phyloP scores from a whole-genome alignment of 768 basidiomycete species.

The Postia placenta region DNA sequence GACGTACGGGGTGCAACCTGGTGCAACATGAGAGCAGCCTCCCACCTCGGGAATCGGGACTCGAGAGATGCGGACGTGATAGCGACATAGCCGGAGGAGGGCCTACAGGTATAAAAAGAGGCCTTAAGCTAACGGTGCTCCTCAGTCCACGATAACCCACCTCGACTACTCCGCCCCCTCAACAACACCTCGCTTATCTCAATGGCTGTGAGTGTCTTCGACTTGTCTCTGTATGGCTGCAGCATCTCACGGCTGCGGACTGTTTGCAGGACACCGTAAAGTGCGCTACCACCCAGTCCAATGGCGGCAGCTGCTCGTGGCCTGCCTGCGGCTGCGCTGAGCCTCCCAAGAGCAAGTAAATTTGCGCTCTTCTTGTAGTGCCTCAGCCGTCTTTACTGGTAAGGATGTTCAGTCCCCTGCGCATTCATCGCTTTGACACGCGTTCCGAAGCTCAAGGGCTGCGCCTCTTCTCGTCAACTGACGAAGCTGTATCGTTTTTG shows the following conservation, averaged over 20 bases:
- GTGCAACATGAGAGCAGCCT: too few relatives aligned
- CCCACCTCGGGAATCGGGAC: too few relatives aligned
- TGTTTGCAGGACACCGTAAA: slow-evolving; percentile 13
- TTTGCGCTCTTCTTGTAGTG: slow-evolving; percentile 3
- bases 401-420: too few relatives aligned
- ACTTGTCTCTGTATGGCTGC: neutral
- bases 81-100: neutral
- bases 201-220: slow-evolving; percentile 6
- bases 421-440: too few relatives aligned
- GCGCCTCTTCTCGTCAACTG: too few relatives aligned
- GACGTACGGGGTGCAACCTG: neutral
- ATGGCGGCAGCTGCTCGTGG: slow-evolving; percentile 22
- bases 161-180: neutral
- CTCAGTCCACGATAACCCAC: slow-evolving; percentile 4
- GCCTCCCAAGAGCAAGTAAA: slow-evolving; percentile 28
- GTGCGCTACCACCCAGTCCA: slow-evolving; percentile 14
- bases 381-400: too few relatives aligned
- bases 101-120: slow-evolving; percentile 15
- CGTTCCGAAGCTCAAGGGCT: too few relatives aligned
- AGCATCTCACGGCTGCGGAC: neutral
- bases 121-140: neutral
- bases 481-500: too few relatives aligned
- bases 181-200: neutral
- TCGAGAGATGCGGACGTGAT: neutral
- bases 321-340: slow-evolving; percentile 28